Conservation (phyloP, 371 early-diverging fungal species). For the Phascolomyces articulosus region DNA sequence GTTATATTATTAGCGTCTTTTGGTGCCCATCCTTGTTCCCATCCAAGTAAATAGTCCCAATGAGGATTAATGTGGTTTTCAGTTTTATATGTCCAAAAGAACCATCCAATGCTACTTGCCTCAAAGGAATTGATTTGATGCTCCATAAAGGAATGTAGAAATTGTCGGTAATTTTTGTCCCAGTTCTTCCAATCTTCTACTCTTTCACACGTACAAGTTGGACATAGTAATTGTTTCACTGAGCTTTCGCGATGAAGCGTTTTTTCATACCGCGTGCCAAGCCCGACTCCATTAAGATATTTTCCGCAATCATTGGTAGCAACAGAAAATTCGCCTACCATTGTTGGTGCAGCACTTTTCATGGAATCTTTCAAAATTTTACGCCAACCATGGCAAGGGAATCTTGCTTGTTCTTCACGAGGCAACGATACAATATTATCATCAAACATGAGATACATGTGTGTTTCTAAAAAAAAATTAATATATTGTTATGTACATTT, state of each 20-base stretch:
- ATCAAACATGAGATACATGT: slow-evolving; percentile 24
- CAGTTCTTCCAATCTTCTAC: slow-evolving; percentile 39
- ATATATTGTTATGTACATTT: background rate
- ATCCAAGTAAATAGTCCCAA: slow-evolving; percentile 70
- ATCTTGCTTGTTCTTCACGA: slow-evolving; percentile 34
- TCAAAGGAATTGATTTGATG: slow-evolving; percentile 54
- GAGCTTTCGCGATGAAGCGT: slow-evolving; percentile 25
- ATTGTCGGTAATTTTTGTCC: slow-evolving; percentile 34
- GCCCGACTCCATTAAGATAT: slow-evolving; percentile 71
- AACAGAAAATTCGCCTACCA: slow-evolving; percentile 77
- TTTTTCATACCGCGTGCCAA: slow-evolving; percentile 71
- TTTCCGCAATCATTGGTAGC: slow-evolving; percentile 79
- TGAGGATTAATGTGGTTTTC: slow-evolving; percentile 65
- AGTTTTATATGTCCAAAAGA: slow-evolving; percentile 84
- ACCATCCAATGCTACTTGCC: slow-evolving; percentile 63
- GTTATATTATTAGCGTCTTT: slow-evolving; percentile 29
- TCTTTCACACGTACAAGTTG: slow-evolving; percentile 51
- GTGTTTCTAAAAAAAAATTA: slow-evolving; percentile 11
- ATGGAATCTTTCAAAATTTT: slow-evolving; percentile 23
- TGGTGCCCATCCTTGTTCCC: slow-evolving; percentile 51
- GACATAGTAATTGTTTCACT: slow-evolving; percentile 23
- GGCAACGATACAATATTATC: slow-evolving; percentile 27
- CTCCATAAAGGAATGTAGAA: slow-evolving; percentile 41
- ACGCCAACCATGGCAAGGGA: slow-evolving; percentile 50
- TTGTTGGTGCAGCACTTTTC: slow-evolving; percentile 47